Percentiles rank a stretch among this genome's conserved stretches.
These are phyloP conservation scores for Xenosphaeropsis pyriputrescens DNA, from an alignment of 2,329 filamentous ascomycete genomes.

Conservation along the genomic window DNA sequence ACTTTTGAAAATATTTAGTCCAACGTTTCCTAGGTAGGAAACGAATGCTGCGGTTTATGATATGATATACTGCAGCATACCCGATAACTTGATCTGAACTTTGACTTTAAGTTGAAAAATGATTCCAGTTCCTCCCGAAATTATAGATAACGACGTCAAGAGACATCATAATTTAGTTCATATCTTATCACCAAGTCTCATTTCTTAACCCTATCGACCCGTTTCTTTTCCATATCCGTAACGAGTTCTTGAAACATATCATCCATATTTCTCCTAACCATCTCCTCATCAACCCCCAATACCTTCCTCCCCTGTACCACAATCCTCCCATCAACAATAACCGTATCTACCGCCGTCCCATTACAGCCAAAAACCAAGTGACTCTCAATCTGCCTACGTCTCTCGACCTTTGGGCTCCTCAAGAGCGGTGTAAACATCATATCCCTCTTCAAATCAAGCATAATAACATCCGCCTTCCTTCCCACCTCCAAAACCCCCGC, in stretches of 20 bases:
- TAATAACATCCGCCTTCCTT: slow-evolving; percentile 12
- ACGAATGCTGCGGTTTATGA: too few species aligned
- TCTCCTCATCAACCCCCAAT: slow-evolving; percentile 11
- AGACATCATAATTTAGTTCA: too few species aligned
- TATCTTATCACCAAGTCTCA: neutral
- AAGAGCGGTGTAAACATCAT: slow-evolving; percentile 13
- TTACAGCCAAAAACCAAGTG: slow-evolving; percentile 14
- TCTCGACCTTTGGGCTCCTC: slow-evolving; percentile 6
- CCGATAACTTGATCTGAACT: too few species aligned
- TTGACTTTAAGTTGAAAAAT: too few species aligned
- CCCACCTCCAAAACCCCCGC: slow-evolving; percentile 9
- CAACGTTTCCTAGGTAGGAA: too few species aligned
- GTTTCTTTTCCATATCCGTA: slow-evolving; percentile 4
- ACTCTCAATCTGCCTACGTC: slow-evolving; percentile 8
- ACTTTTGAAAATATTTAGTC: too few species aligned
- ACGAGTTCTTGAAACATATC: slow-evolving; percentile 6
- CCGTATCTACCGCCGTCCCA: slow-evolving; percentile 11
- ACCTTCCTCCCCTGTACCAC: slow-evolving; percentile 10
- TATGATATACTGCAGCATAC: too few species aligned
- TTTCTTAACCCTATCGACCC: slow-evolving; percentile 1
- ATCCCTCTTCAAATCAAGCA: slow-evolving; percentile 13
- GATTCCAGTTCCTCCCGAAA: too few species aligned
- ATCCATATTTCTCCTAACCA: slow-evolving; percentile 9
- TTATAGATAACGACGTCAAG: too few species aligned
- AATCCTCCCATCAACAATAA: slow-evolving; percentile 11